Evolutionary conservation across 805 yeast species (phyloP).

Genomic region (Lachancea lanzarotensis): DNA sequence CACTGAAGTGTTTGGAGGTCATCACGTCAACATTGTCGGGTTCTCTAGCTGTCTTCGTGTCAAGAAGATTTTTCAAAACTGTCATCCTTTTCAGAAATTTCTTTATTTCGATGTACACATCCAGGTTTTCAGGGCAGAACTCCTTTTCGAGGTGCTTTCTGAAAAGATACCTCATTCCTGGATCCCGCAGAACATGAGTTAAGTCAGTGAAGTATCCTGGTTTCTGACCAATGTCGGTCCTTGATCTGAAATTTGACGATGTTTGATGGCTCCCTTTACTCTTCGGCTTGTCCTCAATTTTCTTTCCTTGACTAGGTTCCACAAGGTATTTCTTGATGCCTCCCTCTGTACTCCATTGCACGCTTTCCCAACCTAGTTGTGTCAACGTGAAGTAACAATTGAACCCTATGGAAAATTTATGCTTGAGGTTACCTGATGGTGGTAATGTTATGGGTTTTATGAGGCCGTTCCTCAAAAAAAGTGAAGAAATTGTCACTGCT

Average conservation of each 20-base stretch:
- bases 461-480: constrained; percentile 43
- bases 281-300: not conserved
- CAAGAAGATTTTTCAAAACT: constrained; percentile 37
- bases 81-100: constrained; percentile 44
- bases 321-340: constrained; percentile 2
- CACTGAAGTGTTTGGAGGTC: constrained; percentile 10
- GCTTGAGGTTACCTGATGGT: constrained; percentile 32
- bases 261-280: not conserved
- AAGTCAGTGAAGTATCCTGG: constrained; percentile 12
- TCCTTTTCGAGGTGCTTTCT: constrained; percentile 57
- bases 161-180: constrained; percentile 67
- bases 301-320: not conserved
- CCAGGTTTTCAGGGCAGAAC: constrained; percentile 69
- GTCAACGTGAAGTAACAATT: constrained; percentile 41
- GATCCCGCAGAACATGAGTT: constrained; percentile 53
- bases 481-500: constrained; percentile 46
- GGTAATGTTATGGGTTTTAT: constrained; percentile 39
- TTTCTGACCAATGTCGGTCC: not conserved
- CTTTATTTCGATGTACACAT: constrained; percentile 56
- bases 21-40: constrained; percentile 11
- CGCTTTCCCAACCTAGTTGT: constrained; percentile 36
- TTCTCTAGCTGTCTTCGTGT: constrained; percentile 17
- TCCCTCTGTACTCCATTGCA: constrained; percentile 23
- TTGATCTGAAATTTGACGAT: not conserved
- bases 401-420: constrained; percentile 31